Evolutionary conservation across 148 eudicot genomes (phyloP), one percentile per base, ranked within the genome.

Genomic region (Dianthus caryophyllus): DNA sequence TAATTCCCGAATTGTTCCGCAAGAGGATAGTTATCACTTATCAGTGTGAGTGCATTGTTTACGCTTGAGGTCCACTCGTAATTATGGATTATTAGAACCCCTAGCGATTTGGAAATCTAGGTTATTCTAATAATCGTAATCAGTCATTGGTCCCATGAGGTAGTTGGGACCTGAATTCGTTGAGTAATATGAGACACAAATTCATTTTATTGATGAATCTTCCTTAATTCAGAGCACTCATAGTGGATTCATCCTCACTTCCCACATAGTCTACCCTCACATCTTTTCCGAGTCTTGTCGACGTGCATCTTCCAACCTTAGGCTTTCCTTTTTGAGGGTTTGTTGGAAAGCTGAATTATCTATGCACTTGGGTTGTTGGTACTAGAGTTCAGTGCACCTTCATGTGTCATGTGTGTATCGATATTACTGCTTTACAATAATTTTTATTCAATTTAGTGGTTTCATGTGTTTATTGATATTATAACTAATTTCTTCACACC

Each of bases 171-270:
- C 49, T 74, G 57, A 54, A 43, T 54, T 17, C 54, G 56, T 52
- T 75, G 61, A 57, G 66, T 65, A 57, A 39, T 59, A 58, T 65
- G 61, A 64, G 65, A 33, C 69, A 69, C 53, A 69, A 38, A 58
- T 56, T 69, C 48, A 58, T 57, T 70, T 74, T 65, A 48, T 49
- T 64, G 12, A 4, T 58, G 11, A 36, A 26, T 7, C 25, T 27
- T 2, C 41, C 52, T 18, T 12, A 31, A 70, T 59, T 38, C 10
- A 49, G 50, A 68, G 64, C 44, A 21, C 20, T 15, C 13, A 39
- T 71, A 71, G 73, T 79, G 82, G 78, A 59, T 71, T 75, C 82
- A 67, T 56, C 65, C 76, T 79, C 82, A 71, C 52, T 52, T 67
- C 67, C 73, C 82, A 75, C 54, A 48, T 31, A 2, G 24, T 71